Evolutionary conservation across 2,329 filamentous ascomycete genomes (phyloP), one percentile per base, ranked within the genome.

Genomic region (Pseudocercospora fuligena): DNA sequence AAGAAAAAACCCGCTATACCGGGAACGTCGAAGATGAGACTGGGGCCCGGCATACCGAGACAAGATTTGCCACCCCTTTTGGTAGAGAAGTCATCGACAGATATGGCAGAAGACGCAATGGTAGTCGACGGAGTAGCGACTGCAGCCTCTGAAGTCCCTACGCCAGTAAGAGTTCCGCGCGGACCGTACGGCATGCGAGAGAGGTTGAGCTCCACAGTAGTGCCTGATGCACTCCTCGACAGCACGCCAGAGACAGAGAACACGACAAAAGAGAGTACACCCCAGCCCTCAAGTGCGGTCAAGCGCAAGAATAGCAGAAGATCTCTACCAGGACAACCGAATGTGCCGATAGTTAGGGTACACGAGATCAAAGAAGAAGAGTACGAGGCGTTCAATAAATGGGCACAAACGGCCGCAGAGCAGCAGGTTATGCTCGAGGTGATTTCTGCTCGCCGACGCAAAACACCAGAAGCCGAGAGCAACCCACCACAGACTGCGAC

Each of bases 341-440:
- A 46, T 19, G 57, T 59, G 16, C 64, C 66, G 21, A 12, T 66
- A 8, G 54, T 63, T 31, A 61, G 66, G 33, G 59, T 60, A 29
- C 63, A 63, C 23, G 61, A 68, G 46, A 68, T 67, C 12, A 68
- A 65, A 14, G 49, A 66, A 31, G 61, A 69, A 47, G 72, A 73
- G 25, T 65, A 67, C 31, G 64, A 64, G 11, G 67, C 73, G 16
- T 74, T 68, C 58, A 66, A 73, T n/a, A 27, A 21, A 8, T 66
- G 65, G 19, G 69, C 65, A 8, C 56, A 67, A 40, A 31, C 19
- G 21, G 62, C 59, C 8, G 70, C 70, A n/a, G 61, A 72, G 43
- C 66, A 61, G 11, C 64, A 57, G 1, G 62, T 66, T 2, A 63
- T 51, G 40, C 19, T 58, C 19, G 69, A 72, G 60, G 49, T 70